phyloP scores from a whole-genome alignment of 192 early-diverging fungal genomes.

The Helicostylum pulchrum region DNA sequence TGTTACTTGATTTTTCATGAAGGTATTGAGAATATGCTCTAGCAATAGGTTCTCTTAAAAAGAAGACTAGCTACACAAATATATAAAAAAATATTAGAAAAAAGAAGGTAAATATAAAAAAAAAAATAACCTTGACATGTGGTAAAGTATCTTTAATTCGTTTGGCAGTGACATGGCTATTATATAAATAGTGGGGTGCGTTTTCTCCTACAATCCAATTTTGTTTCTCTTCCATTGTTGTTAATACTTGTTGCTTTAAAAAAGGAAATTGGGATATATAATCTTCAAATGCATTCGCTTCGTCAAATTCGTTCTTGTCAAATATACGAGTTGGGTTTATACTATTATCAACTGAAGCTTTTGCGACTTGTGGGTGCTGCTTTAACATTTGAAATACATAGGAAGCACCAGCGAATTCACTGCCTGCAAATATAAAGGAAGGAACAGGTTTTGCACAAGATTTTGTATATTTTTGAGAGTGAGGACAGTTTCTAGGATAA shows the following conservation, averaged over 20 bases:
- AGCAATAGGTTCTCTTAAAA: constrained; percentile 49
- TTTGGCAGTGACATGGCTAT: constrained; percentile 34
- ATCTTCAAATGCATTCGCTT: constrained; percentile 23
- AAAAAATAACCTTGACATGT: constrained; percentile 37
- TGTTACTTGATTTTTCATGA: constrained; percentile 7
- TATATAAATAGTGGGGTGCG: constrained; percentile 36
- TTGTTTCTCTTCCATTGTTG: constrained; percentile 17
- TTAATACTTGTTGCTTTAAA: constrained; percentile 11
- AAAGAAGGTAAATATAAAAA: not conserved
- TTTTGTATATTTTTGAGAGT: constrained; percentile 32
- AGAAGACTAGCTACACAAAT: constrained; percentile 34
- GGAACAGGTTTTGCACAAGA: constrained; percentile 49
- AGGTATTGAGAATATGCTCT: constrained; percentile 51
- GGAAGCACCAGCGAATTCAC: constrained; percentile 39
- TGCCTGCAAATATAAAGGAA: constrained; percentile 53
- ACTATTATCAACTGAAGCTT: constrained; percentile 36
- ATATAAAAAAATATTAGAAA: not conserved
- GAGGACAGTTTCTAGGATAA: constrained; percentile 42
- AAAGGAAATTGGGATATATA: constrained; percentile 30
- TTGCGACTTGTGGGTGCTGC: constrained; percentile 45
- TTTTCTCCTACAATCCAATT: constrained; percentile 30
- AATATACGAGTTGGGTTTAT: constrained; percentile 11
- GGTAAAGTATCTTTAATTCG: constrained; percentile 46
- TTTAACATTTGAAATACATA: constrained; percentile 43
- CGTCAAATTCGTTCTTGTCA: constrained; percentile 22